phyloP scores from a whole-genome alignment of 164 flowering plant species.

The Kalanchoe fedtschenkoi region DNA sequence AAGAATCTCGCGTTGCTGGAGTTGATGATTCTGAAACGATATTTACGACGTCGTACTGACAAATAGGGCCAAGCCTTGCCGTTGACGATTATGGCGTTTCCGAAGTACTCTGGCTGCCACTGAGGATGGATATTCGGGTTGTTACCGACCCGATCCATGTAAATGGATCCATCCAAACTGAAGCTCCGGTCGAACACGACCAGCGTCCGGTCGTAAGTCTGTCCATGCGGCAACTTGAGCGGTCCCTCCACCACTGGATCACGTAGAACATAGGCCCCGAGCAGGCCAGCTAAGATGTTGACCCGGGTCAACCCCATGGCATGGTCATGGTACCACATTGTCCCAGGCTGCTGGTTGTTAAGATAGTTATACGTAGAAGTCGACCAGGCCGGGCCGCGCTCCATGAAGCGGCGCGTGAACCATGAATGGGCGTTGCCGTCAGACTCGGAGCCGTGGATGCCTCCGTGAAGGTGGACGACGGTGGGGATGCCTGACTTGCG shows the following conservation, averaged over 20 bases:
- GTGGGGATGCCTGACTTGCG: slow-evolving; percentile 29
- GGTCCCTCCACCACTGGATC: slow-evolving; percentile 18
- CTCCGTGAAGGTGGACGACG: slow-evolving; percentile 44
- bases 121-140: slow-evolving; percentile 46
- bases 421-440: slow-evolving; percentile 34
- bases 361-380: slow-evolving; percentile 18
- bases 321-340: slow-evolving; percentile 46
- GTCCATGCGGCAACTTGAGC: slow-evolving; percentile 23
- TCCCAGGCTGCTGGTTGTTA: slow-evolving; percentile 35
- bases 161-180: slow-evolving; percentile 26
- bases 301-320: slow-evolving; percentile 40
- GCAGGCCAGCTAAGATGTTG: slow-evolving; percentile 40
- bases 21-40: slow-evolving; percentile 71
- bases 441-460: slow-evolving; percentile 26
- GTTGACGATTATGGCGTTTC: slow-evolving; percentile 35
- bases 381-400: slow-evolving; percentile 31
- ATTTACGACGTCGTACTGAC: slow-evolving; percentile 46
- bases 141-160: slow-evolving; percentile 34
- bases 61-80: slow-evolving; percentile 64
- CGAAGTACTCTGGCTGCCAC: slow-evolving; percentile 50
- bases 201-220: slow-evolving; percentile 26
- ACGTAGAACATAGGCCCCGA: slow-evolving; percentile 37
- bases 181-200: slow-evolving; percentile 39
- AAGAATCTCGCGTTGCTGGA: slow-evolving; percentile 84
- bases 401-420: slow-evolving; percentile 32